phyloP scores from a whole-genome alignment of 352 stramenopile genomes.

The Hyaloperonospora brassicae region DNA sequence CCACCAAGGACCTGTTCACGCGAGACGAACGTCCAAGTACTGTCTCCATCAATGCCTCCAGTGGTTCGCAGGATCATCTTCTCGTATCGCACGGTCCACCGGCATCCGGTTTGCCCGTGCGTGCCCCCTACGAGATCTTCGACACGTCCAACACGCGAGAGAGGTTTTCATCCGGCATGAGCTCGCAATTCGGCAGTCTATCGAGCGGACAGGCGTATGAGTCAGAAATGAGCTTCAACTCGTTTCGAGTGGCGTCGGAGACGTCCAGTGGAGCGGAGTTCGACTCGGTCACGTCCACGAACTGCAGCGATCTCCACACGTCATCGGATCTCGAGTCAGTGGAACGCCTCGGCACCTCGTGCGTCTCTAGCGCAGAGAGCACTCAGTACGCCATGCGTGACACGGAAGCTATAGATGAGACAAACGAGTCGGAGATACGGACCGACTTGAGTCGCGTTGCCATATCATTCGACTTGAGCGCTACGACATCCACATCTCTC shows the following conservation, averaged over 20 bases:
- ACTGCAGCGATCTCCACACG: background rate
- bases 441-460: slow-evolving; percentile 23
- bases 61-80: slow-evolving; percentile 3
- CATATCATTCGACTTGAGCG: slow-evolving; percentile 22
- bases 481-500: too few relatives aligned
- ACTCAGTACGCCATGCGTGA: slow-evolving; percentile 2
- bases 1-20: too few relatives aligned
- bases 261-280: slow-evolving; percentile 4
- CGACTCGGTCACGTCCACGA: slow-evolving; percentile 7
- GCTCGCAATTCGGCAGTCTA: slow-evolving; percentile 10
- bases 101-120: slow-evolving; percentile 4
- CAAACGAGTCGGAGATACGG: slow-evolving; percentile 25
- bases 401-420: slow-evolving; percentile 11
- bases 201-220: slow-evolving; percentile 7
- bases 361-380: slow-evolving; percentile 20
- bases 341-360: slow-evolving; percentile 9
- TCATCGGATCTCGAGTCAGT: background rate
- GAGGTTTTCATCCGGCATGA: slow-evolving; percentile 29
- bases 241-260: slow-evolving; percentile 7
- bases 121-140: slow-evolving; percentile 8
- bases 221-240: slow-evolving; percentile 10
- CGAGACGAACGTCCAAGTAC: too few relatives aligned
- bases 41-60: too few relatives aligned
- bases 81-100: slow-evolving; percentile 7
- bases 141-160: slow-evolving; percentile 19